Percentiles rank a stretch among this genome's conserved stretches.
These are phyloP conservation scores for Citrus inodora DNA, from an alignment of 345 rosid species.

Conservation along the genomic window DNA sequence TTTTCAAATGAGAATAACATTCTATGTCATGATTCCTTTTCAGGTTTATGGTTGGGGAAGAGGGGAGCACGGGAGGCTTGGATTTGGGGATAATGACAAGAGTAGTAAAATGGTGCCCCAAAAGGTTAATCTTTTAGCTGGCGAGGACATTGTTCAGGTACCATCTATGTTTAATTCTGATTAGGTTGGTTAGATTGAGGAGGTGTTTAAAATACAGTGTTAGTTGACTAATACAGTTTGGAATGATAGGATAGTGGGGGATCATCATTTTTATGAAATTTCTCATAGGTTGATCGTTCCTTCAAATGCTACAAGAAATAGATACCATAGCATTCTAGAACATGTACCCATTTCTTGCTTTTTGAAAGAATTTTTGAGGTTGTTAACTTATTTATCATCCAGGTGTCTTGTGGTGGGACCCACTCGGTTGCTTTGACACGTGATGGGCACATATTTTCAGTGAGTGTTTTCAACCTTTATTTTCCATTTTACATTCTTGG, in stretches of 20 bases:
- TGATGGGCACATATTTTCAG: conserved; percentile 86
- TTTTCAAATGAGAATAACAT: conserved; percentile 4
- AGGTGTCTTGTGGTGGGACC: conserved; percentile 99
- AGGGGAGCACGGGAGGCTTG: conserved; percentile 99
- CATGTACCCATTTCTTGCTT: background rate
- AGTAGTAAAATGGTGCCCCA: conserved; percentile 99
- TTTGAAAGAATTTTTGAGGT: background rate
- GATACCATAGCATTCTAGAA: background rate
- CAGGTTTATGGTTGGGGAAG: conserved; percentile 99
- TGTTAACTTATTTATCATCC: conserved; percentile 16
- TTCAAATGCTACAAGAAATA: background rate
- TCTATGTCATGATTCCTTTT: background rate
- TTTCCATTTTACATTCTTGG: background rate
- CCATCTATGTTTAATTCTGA: background rate
- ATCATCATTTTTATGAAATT: background rate
- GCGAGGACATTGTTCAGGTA: conserved; percentile 83
- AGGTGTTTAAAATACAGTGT: background rate
- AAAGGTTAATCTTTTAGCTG: conserved; percentile 79
- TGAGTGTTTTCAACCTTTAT: conserved; percentile 35
- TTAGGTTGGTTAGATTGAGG: background rate
- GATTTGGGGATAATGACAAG: conserved; percentile 96
- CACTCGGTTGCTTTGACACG: conserved; percentile 94
- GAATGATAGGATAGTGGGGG: background rate
- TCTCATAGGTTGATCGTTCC: background rate
- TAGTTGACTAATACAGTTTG: background rate